Evolutionary conservation across 1,284 basidiomycete species (phyloP), one percentile per base, ranked within the genome.

Genomic region (Termitomyces sp.): DNA sequence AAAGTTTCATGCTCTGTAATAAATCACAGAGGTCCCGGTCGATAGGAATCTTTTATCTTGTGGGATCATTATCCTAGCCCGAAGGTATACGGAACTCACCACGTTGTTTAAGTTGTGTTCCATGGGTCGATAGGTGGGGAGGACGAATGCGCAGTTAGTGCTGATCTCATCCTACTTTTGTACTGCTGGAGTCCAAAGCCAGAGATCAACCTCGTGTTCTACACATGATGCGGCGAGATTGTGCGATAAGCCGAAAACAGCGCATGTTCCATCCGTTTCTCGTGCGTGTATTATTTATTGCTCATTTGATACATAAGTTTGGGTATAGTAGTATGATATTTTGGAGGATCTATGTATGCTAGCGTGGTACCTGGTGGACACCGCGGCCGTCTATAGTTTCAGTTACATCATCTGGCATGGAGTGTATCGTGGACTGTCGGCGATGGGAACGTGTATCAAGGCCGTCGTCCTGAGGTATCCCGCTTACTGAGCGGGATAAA

Each of bases 1-100:
- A 56, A 19, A 70, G 66, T 44, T 72, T 75, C 73, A 82, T 73
- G n/a, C 73, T 72, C 44, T 76, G 71, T 38, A 82, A 58, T 0
- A 81, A 67, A 50, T 72, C 68, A 61, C 80, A 82, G 15, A 82
- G 66, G 64, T 82, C 77, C 57, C 76, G 63, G 49, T 76, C 74
- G 50, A 64, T 55, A 4, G 50, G 47, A 24, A 47, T 30, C 46
- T 44, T 44, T 21, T 19, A 36, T 33, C 3, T 31, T 19, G 9
- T 34, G 36, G 39, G 8, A n/a, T 15, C 39, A 13, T 15, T 21
- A 8, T 7, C 39, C 39, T 36, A 17, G 13, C 9, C 13, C 13
- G 12, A 2, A 28, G n/a, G 3, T 5, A 17, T 17, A 42, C 30
- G 34, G 5, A 42, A 38, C 50, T 15, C 24, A 56, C 57, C 49